phyloP scores from a whole-genome alignment of 441 rosid species.

The Erodium trifolium region DNA sequence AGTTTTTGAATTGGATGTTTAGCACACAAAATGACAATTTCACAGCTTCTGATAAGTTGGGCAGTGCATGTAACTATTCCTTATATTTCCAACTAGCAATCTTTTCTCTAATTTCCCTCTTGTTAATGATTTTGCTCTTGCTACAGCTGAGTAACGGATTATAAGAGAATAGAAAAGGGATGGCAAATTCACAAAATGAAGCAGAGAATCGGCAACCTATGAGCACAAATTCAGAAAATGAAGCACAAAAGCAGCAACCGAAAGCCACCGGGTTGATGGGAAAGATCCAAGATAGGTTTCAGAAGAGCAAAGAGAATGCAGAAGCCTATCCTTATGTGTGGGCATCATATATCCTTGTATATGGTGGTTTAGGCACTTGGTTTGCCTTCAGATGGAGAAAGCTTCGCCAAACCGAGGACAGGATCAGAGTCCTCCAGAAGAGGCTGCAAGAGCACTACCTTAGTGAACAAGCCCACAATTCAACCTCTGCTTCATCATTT shows the following conservation, averaged over 20 bases:
- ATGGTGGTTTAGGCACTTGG: constrained; percentile 78
- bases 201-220: not conserved
- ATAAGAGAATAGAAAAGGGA: not conserved
- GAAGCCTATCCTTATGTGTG: constrained; percentile 87
- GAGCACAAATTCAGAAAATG: constrained; percentile 14
- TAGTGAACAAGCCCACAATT: constrained; percentile 39
- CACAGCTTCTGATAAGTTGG: not conserved
- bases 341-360: constrained; percentile 76
- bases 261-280: constrained; percentile 28
- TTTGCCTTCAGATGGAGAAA: constrained; percentile 68
- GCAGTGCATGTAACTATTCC: not conserved
- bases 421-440: constrained; percentile 67
- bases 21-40: not conserved
- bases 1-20: not conserved
- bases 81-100: not conserved
- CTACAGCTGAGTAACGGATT: too few relatives aligned
- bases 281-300: constrained; percentile 46
- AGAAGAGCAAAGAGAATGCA: constrained; percentile 63
- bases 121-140: not conserved
- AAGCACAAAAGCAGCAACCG: constrained; percentile 29
- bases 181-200: not conserved
- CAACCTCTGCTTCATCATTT: constrained; percentile 34
- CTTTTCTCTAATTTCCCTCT: not conserved
- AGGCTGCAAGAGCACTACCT: constrained; percentile 36
- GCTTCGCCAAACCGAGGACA: constrained; percentile 79